phyloP scores from a whole-genome alignment of 2,329 filamentous ascomycete species.

The Monosporascus sp. region DNA sequence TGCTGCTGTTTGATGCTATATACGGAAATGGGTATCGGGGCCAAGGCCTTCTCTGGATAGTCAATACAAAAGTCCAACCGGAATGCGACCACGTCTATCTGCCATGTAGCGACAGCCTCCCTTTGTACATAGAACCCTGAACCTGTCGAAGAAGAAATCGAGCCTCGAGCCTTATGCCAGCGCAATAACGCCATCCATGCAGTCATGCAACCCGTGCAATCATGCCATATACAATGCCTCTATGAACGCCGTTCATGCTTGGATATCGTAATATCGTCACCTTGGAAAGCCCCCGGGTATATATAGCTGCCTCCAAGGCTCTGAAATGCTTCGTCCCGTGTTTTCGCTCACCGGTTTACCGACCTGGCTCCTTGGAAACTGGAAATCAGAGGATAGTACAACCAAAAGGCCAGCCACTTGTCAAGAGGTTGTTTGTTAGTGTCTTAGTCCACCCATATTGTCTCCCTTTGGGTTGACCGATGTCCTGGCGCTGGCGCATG shows the following conservation, averaged over 20 bases:
- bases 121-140: not conserved
- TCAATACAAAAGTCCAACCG: no score
- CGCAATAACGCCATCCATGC: not conserved
- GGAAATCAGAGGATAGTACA: not conserved
- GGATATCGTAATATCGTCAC: slow-evolving; percentile 16
- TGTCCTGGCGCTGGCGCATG: slow-evolving; percentile 10
- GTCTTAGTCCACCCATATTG: slow-evolving; percentile 19
- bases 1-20: not conserved
- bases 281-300: not conserved
- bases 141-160: not conserved
- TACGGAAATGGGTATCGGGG: not conserved
- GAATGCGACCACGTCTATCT: not conserved
- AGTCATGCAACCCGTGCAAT: not conserved
- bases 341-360: slow-evolving; percentile 4
- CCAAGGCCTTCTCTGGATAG: no score
- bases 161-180: not conserved
- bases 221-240: not conserved
- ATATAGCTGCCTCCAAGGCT: not conserved
- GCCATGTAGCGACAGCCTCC: not conserved
- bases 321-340: not conserved
- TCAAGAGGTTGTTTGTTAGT: not conserved
- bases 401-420: not conserved
- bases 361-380: slow-evolving; percentile 1
- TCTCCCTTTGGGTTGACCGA: slow-evolving; percentile 11
- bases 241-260: slow-evolving; percentile 5